phyloP scores from a whole-genome alignment of 345 rosid genomes.

The Turritis glabra region DNA sequence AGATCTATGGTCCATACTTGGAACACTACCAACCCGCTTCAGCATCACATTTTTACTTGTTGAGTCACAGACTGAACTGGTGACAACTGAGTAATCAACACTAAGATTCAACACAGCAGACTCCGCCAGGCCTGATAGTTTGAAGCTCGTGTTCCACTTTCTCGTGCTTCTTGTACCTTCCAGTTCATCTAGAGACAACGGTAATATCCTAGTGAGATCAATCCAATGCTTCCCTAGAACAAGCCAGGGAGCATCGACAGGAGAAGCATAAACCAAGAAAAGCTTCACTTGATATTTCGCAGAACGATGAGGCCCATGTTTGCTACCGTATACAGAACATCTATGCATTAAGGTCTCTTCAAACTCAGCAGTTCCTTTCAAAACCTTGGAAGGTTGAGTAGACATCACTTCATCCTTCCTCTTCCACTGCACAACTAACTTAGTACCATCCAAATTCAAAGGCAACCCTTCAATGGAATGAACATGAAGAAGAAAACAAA shows the following conservation, averaged over 20 bases:
- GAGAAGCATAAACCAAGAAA: slow-evolving; percentile 51
- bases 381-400: slow-evolving; percentile 51
- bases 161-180: slow-evolving; percentile 57
- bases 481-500: slow-evolving; percentile 72
- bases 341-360: slow-evolving; percentile 64
- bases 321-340: slow-evolving; percentile 63
- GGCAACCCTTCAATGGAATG: slow-evolving; percentile 81
- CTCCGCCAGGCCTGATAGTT: slow-evolving; percentile 60
- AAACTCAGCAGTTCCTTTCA: slow-evolving; percentile 60
- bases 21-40: slow-evolving; percentile 52
- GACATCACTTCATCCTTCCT: slow-evolving; percentile 60
- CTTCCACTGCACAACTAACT: slow-evolving; percentile 66
- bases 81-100: slow-evolving; percentile 55
- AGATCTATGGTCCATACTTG: slow-evolving; percentile 43
- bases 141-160: slow-evolving; percentile 75
- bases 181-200: slow-evolving; percentile 70
- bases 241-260: slow-evolving; percentile 46
- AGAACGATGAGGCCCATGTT: slow-evolving; percentile 53
- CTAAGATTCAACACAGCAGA: slow-evolving; percentile 72
- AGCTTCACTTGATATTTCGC: slow-evolving; percentile 67
- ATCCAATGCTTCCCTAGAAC: slow-evolving; percentile 69
- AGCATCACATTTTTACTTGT: slow-evolving; percentile 39
- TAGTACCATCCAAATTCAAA: slow-evolving; percentile 45
- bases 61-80: slow-evolving; percentile 41
- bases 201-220: slow-evolving; percentile 78